phyloP scores from a whole-genome alignment of 495 filamentous ascomycete species.

The Hypoxylon trugodes region DNA sequence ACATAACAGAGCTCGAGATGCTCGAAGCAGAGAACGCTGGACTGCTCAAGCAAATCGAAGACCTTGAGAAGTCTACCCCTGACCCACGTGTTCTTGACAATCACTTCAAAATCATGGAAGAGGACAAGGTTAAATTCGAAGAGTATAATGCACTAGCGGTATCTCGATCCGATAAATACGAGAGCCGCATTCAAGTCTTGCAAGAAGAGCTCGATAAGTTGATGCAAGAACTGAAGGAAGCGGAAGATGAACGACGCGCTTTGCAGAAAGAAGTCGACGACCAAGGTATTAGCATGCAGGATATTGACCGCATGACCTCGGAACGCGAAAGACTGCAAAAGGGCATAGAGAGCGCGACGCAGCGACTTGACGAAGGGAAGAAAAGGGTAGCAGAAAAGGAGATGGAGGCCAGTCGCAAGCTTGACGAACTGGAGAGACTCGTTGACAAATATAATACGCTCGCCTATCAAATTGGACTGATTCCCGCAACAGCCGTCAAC shows the following conservation, averaged over 20 bases:
- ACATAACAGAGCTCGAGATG: conserved; percentile 79
- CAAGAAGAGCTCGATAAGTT: conserved; percentile 82
- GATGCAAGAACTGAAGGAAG: conserved; percentile 75
- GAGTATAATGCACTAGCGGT: conserved; percentile 84
- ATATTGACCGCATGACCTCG: conserved; percentile 98
- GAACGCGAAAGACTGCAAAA: conserved; percentile 92
- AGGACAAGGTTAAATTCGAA: conserved; percentile 90
- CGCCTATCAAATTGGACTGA: conserved; percentile 90
- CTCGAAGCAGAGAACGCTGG: conserved; percentile 84
- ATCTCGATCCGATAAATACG: conserved; percentile 83
- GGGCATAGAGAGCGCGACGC: conserved; percentile 75
- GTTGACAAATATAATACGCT: conserved; percentile 91
- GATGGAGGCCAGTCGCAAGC: conserved; percentile 76
- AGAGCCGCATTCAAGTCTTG: conserved; percentile 75
- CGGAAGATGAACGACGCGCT: conserved; percentile 79
- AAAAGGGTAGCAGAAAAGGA: conserved; percentile 84
- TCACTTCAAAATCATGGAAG: conserved; percentile 85
- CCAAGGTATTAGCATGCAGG: conserved; percentile 92
- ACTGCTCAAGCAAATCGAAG: conserved; percentile 83
- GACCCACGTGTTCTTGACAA: conserved; percentile 84
- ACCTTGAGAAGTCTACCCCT: conserved; percentile 82
- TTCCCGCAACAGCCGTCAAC: conserved; percentile 82
- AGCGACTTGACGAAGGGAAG: conserved; percentile 82
- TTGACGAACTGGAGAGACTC: conserved; percentile 87
- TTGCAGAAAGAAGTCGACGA: conserved; percentile 87